Evolutionary conservation across 1,139 yeast species (phyloP), one percentile per base, ranked within the genome.

Genomic region (Komagataea norvegica): DNA sequence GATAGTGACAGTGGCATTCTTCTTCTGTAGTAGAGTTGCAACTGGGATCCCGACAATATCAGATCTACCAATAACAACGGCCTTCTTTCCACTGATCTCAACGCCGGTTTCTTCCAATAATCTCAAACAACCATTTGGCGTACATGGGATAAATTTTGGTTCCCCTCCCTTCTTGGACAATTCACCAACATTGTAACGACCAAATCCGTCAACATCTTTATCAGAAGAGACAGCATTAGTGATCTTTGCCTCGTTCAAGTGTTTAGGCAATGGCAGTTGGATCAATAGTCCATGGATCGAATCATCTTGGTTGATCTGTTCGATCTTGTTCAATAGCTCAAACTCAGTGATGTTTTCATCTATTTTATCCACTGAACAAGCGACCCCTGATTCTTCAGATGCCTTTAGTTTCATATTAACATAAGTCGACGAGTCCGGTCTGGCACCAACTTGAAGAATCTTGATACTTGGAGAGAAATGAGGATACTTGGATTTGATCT

Each of bases 31-130:
- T 64, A 83, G 64, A 35, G 85, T 77, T 5, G 88, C 79, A 20
- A 83, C 80, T 31, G 93, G 93, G 23, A 83, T 79, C 43, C 93
- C 93, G 25, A 83, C 93, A 47, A 83, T 83, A 59, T 83, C 89
- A 9, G 89, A 81, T 59, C 93, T 72, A 29, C 93, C 93, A 48
- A 84, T 64, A 10, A 83, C 88, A 32, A 82, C 91, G 3, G 87
- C 91, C 51, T 74, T 72, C 50, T 80, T 78, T 38, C 91, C 91
- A 38, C 70, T 59, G 44, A 82, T 61, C 20, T 63, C 61, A 34
- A 78, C 64, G 3, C 80, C 77, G 18, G 85, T 75, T 45, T 81
- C 74, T 52, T 78, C 72, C 51, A 83, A 65, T 54, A 83, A 64
- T 54, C 77, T 79, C 58, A 83, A 74, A 41, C 81, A 75, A 40